These are phyloP conservation scores for Fagopyrum esculentum DNA, from an alignment of 148 eudicot genomes.

Conservation along the genomic window DNA sequence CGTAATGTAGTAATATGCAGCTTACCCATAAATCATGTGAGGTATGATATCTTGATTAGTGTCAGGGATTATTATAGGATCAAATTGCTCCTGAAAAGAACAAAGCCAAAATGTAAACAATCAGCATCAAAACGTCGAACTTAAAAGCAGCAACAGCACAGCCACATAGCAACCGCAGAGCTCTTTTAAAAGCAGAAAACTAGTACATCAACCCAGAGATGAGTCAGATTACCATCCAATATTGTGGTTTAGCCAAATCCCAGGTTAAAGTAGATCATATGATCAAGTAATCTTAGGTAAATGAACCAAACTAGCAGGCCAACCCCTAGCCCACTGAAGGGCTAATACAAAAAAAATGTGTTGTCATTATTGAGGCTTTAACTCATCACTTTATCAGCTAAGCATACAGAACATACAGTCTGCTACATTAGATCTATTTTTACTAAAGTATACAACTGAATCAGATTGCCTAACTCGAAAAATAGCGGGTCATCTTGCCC, in stretches of 20 bases:
- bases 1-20: not conserved
- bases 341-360: not conserved
- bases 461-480: not conserved
- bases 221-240: not conserved
- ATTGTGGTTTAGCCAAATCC: not conserved
- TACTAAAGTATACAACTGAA: not conserved
- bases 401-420: not conserved
- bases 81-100: slow-evolving; percentile 49
- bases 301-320: not conserved
- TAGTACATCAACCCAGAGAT: not conserved
- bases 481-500: not conserved
- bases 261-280: not conserved
- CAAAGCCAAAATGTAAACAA: not conserved
- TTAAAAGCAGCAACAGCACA: not conserved
- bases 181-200: not conserved
- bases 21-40: slow-evolving; percentile 82
- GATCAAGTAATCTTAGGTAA: not conserved
- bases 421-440: not conserved
- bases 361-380: no score
- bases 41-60: slow-evolving; percentile 63
- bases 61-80: slow-evolving; percentile 49
- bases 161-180: not conserved
- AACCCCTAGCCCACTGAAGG: not conserved
- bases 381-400: no score
- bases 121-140: no score